Evolutionary conservation across 495 filamentous ascomycete genomes (phyloP).

Genomic region (Aspergillus incahuasiensis): DNA sequence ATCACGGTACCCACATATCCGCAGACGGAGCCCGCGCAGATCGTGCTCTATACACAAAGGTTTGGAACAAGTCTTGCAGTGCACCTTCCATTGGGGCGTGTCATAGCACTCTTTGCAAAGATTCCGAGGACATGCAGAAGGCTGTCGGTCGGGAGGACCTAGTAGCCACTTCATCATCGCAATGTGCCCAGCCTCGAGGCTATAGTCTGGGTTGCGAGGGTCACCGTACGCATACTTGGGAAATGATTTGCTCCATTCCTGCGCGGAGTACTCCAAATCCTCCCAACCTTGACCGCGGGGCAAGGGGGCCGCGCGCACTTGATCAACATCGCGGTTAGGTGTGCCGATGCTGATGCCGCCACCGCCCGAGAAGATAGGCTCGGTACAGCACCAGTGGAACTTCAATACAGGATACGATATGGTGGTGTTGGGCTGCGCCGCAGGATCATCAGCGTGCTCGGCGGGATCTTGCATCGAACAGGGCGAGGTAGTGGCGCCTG

Average conservation of each 20-base stretch:
- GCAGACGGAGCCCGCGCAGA: slow-evolving; percentile 53
- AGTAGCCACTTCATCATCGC: slow-evolving; percentile 50
- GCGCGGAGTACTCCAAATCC: slow-evolving; percentile 47
- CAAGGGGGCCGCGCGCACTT: slow-evolving; percentile 54
- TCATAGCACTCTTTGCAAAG: slow-evolving; percentile 57
- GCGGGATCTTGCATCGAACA: slow-evolving; percentile 54
- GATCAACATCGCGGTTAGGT: slow-evolving; percentile 48
- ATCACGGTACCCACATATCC: slow-evolving; percentile 56
- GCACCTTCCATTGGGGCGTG: slow-evolving; percentile 54
- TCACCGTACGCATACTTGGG: slow-evolving; percentile 43
- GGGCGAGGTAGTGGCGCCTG: slow-evolving; percentile 47
- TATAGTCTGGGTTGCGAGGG: slow-evolving; percentile 39
- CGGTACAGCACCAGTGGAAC: slow-evolving; percentile 60
- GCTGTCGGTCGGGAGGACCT: slow-evolving; percentile 42
- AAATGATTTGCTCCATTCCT: slow-evolving; percentile 42
- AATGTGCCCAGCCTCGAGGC: slow-evolving; percentile 43
- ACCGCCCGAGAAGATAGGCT: slow-evolving; percentile 58
- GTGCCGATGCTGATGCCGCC: slow-evolving; percentile 56
- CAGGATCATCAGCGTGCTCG: slow-evolving; percentile 26
- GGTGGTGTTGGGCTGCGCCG: slow-evolving; percentile 23
- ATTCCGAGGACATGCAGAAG: slow-evolving; percentile 51
- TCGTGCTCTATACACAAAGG: slow-evolving; percentile 60
- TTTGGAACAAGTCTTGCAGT: slow-evolving; percentile 53
- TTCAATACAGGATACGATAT: slow-evolving; percentile 41
- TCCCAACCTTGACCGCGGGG: slow-evolving; percentile 51